Base-by-base conservation (phyloP, 805 yeast genomes). In the Spathaspora arborariae region DNA sequence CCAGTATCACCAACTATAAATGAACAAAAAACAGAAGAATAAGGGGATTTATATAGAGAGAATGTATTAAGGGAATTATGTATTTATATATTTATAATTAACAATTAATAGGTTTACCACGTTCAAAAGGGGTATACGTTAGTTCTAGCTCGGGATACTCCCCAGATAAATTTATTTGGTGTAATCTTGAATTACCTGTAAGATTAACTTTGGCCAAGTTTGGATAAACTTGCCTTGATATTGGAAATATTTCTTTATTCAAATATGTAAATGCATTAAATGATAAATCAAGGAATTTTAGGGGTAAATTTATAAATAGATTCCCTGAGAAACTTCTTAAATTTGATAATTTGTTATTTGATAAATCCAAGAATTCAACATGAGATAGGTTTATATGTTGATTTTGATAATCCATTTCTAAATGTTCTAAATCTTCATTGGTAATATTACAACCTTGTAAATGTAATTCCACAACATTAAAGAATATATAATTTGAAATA, bases 361-460 rank as follows among this genome's bases (percentile, higher is more conserved):
- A 39, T 9, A 50, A 37, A 18, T 41, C 40, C 16, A 50, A 41
- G n/a, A 24, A 16, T 22, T 42, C 34, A 10, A 37, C 26, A 4
- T 21, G 5, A 11, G 40, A 37, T 20, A 5, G 10, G 6, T 20
- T 5, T 10, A 37, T 13, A 9, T 30, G 35, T 30, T 30, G 15
- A 15, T 37, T n/a, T 20, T 37, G 21, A 39, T 45, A 48, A 27
- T 47, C 24, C 8, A 22, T 43, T 18, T 45, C 41, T n/a, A 50
- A 37, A 15, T 45, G 34, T 39, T 50, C 53, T 21, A 50, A 42
- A 35, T 46, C 46, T 27, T 45, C 43, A 44, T 50, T 49, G 22
- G 45, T 36, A 7, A 50, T 48, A 21, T 48, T 50, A 26, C 49
- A 45, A 4, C 51, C 51, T 20, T 45, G 46, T 15, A 50, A 44